phyloP scores from a whole-genome alignment of 139 green algal species.

The Coelastrella sp. region DNA sequence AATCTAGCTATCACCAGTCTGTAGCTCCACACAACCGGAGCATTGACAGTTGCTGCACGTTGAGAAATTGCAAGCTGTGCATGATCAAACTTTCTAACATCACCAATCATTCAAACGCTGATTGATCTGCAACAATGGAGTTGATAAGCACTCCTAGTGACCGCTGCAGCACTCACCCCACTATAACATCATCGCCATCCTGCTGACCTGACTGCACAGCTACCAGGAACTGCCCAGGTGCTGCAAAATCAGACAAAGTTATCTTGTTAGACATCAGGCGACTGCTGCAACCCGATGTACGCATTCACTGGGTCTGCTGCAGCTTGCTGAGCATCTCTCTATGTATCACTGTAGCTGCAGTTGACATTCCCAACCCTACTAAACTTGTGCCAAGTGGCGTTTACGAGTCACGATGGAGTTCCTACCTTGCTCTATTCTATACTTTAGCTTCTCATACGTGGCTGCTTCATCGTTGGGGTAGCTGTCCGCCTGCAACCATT shows the following conservation, averaged over 20 bases:
- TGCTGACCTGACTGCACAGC: neutral
- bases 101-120: too few species aligned
- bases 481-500: neutral
- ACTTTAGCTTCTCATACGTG: constrained; percentile 28
- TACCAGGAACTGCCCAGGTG: constrained; percentile 27
- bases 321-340: too few species aligned
- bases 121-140: too few species aligned
- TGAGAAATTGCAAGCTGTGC: too few species aligned
- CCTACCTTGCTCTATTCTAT: constrained; percentile 13
- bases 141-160: too few species aligned
- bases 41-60: too few species aligned
- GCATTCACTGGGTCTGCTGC: neutral
- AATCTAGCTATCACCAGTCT: too few species aligned
- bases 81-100: too few species aligned
- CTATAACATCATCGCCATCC: neutral
- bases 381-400: neutral
- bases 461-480: constrained; percentile 34
- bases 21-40: too few species aligned
- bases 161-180: constrained; percentile 11
- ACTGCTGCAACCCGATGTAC: neutral
- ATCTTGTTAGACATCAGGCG: neutral
- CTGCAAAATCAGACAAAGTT: neutral
- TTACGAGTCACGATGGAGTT: neutral
- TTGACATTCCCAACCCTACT: too few species aligned
- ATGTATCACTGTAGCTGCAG: too few species aligned